Base-by-base conservation (phyloP, 345 rosid genomes). In the Pugionium dolabratum region DNA sequence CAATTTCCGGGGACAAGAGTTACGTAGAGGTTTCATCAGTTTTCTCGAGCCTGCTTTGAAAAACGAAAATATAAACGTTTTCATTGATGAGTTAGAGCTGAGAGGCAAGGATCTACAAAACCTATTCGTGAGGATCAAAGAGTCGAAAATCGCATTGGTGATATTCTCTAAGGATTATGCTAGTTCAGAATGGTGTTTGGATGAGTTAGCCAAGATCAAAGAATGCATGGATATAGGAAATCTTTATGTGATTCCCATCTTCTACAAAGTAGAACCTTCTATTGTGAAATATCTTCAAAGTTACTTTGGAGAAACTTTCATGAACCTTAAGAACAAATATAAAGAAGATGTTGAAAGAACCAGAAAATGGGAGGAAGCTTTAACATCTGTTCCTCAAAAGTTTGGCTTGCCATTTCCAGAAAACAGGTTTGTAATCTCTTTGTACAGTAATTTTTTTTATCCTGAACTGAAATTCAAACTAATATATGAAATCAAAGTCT, bases 331-430 rank as follows among this genome's bases (percentile, higher is more conserved):
- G 56, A 52, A 39, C 5, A 52, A 4, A 52, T 52, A 31, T 47
- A 6, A 5, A 46, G 25, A 26, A 0, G 56, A 52, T n/a, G 9
- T 7, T 3, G 56, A 52, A 32, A 31, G 39, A 7, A 36, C 42
- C 1, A 41, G n/a, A 1, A 51, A 31, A 1, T 71, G 69, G 69
- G 63, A 44, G 54, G 2, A 59, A 71, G 63, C 70, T 63, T 7
- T 36, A 25, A 5, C 5, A 45, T 37, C 40, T 5, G 2, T 44
- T 44, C 11, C 52, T 3, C 1, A 43, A 4, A 10, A 7, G 41
- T 37, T 37, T 37, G 64, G 40, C 51, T 7, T 43, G 39, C 4
- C 1, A 6, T 59, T 59, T 28, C 2, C 41, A 10, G 41, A 44
- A 44, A 0, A 11, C 26, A 59, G 64, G 61, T 56, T 37, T 18